Conservation (phyloP, 2,329 filamentous ascomycete genomes). For the Fusarium stilboides region DNA sequence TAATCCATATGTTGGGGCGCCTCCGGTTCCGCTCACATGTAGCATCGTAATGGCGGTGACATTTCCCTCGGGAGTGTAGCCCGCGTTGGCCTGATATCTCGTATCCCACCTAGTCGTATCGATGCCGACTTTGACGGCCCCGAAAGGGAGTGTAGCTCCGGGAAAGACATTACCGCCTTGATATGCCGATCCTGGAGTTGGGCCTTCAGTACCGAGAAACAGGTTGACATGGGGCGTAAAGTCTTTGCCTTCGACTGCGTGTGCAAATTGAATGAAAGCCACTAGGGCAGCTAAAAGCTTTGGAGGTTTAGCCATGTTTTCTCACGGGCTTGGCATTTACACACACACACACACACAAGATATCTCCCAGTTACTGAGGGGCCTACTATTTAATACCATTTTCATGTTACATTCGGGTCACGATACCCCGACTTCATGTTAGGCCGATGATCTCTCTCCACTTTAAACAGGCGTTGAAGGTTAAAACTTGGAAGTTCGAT, state of each 20-base stretch:
- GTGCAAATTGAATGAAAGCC: background rate
- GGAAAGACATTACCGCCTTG: constrained; percentile 63
- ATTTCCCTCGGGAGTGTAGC: constrained; percentile 59
- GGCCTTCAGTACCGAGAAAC: constrained; percentile 65
- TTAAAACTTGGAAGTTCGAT: constrained; percentile 21
- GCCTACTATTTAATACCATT: background rate
- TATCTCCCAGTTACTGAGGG: background rate
- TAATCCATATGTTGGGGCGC: constrained; percentile 71
- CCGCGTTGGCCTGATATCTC: constrained; percentile 52
- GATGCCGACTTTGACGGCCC: constrained; percentile 62
- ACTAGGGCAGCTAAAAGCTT: background rate
- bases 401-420: constrained; percentile 6
- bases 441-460: background rate
- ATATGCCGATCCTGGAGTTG: constrained; percentile 60
- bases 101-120: constrained; percentile 51
- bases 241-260: constrained; percentile 4
- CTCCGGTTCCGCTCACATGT: constrained; percentile 71
- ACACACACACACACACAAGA: background rate
- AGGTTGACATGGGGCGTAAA: constrained; percentile 58
- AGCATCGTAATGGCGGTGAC: constrained; percentile 68
- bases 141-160: constrained; percentile 61
- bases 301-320: background rate
- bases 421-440: constrained; percentile 1
- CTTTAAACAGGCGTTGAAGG: background rate
- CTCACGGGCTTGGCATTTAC: background rate